These are phyloP conservation scores for Leonotis leonurus DNA, from an alignment of 257 asterid genomes.

Conservation along the genomic window DNA sequence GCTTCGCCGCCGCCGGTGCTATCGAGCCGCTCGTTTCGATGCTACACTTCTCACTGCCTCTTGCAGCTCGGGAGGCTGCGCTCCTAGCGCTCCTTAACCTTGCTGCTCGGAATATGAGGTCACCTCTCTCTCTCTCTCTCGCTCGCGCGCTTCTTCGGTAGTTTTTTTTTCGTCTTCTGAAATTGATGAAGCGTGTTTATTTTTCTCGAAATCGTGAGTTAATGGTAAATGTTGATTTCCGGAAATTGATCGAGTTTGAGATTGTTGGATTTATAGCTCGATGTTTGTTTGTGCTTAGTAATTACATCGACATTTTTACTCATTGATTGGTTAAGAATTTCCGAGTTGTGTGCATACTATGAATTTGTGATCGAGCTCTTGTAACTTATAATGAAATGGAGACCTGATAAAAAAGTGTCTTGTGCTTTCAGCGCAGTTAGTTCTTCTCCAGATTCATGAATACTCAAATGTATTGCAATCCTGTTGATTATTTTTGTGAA, in stretches of 20 bases:
- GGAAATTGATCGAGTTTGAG: not conserved
- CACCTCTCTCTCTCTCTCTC: not conserved
- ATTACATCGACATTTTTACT: not conserved
- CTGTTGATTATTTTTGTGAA: not conserved
- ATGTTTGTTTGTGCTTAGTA: not conserved
- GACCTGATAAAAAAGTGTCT: not conserved
- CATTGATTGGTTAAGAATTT: not conserved
- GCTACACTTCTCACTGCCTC: conserved; percentile 46
- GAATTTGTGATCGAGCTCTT: not conserved
- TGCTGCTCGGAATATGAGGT: conserved; percentile 85
- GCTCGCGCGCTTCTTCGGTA: not conserved
- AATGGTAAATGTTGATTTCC: not conserved
- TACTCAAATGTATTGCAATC: not conserved
- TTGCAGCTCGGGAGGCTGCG: conserved; percentile 73
- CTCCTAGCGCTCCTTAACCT: conserved; percentile 87
- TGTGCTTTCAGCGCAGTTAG: not conserved
- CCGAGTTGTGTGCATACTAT: not conserved
- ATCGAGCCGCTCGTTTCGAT: conserved; percentile 76
- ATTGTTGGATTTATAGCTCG: not conserved
- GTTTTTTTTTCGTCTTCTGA: not conserved
- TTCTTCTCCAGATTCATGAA: not conserved
- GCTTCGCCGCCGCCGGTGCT: conserved; percentile 76
- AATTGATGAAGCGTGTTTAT: not conserved
- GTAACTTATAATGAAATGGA: no score
- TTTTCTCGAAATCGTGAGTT: not conserved